Percentiles rank a stretch among this genome's conserved stretches.
phyloP scores from a whole-genome alignment of 2,329 filamentous ascomycete species.

The Fusarium musae region DNA sequence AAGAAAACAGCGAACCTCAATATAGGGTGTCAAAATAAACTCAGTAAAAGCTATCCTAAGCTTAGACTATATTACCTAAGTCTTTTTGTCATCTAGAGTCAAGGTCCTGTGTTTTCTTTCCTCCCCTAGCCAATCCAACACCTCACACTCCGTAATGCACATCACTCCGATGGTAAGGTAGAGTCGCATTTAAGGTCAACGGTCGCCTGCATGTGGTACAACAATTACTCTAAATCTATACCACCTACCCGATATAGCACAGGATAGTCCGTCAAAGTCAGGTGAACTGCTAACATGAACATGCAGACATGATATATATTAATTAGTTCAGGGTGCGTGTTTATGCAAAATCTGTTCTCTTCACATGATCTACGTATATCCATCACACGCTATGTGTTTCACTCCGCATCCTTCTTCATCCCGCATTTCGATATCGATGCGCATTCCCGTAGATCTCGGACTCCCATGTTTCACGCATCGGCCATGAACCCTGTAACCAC shows the following conservation, averaged over 20 bases:
- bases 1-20: too few relatives aligned
- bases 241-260: not conserved
- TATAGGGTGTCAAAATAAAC: too few relatives aligned
- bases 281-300: not conserved
- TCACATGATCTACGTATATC: constrained; percentile 22
- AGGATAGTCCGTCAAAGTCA: constrained; percentile 7
- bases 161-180: not conserved
- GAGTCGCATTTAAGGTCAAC: constrained; percentile 4
- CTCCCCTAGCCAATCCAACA: not conserved
- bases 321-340: constrained; percentile 22
- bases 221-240: not conserved
- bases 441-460: constrained; percentile 19
- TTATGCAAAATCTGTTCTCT: constrained; percentile 17
- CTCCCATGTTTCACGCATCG: constrained; percentile 28
- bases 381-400: constrained; percentile 23
- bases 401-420: constrained; percentile 33
- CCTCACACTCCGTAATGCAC: not conserved
- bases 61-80: too few relatives aligned
- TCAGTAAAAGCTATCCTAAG: too few relatives aligned
- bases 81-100: too few relatives aligned
- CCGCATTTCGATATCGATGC: constrained; percentile 25
- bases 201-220: constrained; percentile 3
- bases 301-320: not conserved
- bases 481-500: constrained; percentile 18
- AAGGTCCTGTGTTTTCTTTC: too few relatives aligned